Evolutionary conservation across 148 eudicot genomes (phyloP), one percentile per base, ranked within the genome.

Genomic region (Pharnaceum exiguum): DNA sequence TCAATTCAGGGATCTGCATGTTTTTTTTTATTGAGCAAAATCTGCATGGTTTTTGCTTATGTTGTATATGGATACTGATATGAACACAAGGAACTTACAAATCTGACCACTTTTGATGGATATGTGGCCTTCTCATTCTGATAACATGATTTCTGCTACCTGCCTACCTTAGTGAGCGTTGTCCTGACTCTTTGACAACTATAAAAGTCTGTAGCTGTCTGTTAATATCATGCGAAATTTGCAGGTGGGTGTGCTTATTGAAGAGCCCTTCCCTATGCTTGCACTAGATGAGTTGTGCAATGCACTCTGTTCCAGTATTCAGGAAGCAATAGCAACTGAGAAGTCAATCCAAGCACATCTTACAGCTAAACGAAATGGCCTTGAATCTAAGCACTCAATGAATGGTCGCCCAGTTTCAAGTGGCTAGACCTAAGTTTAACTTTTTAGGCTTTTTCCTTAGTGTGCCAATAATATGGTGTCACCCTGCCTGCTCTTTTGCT

Each of bases 201-300:
- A 5, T 4, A 33, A 28, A 18, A 17, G 12, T 55, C 7, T 52
- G 53, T 7, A 15, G 12, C 53, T 49, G 0, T 33, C 21, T 49
- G 28, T n/a, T 49, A 13, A 49, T 49, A 8, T 50, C 12, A 29
- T 45, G 22, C 7, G 35, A 57, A 63, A 46, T 43, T 28, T 77
- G 67, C 75, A 91, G 96, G 98, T 91, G 16, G 96, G 96, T 61
- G 98, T 91, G 57, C 94, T 91, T 50, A 91, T 91, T 35, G 96
- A 91, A 75, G 98, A 91, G 75, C 94, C 98, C 9, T 91, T 91
- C 70, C 84, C 98, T 7, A 77, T 83, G 94, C 98, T 91, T 51
- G 84, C 94, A 36, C 88, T 91, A 32, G 98, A 91, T 46, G 94
- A 85, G 51, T 66, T 87, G n/a, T 91, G 96, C 75, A 67, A 68